Evolutionary conservation across 306 rosid genomes (phyloP), one percentile per base, ranked within the genome.

Genomic region (Dicorynia guianensis): DNA sequence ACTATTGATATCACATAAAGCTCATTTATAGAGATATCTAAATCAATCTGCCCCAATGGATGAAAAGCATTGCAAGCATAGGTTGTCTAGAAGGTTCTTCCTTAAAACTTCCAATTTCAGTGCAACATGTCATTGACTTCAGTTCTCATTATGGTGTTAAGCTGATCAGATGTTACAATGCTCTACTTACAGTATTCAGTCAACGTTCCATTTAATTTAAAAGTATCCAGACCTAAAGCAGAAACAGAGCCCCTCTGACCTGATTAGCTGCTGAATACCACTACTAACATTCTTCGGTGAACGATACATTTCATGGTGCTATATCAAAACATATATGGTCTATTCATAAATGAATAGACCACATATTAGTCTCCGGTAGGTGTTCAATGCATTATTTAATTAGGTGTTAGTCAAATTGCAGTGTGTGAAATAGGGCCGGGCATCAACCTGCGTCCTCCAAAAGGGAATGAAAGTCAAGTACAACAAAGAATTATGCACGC

Each of bases 401-500:
- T 10, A 67, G 60, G 56, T n/a, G 57, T 14, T 0, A 56, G 46
- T 65, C 50, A 69, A 54, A 55, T 35, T 71, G 7, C 46, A 39
- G 33, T 40, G 46, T 58, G 25, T 30, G 30, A 33, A 71, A 36
- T 17, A 73, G 38, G 76, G 42, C 73, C 62, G 68, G 20, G 42
- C 40, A 62, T 62, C 48, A 69, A 12, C 43, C 44, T 30, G 19
- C 10, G 50, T 8, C 47, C 73, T 20, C 14, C 19, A 50, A 14
- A 44, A 43, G 62, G 20, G 46, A 69, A 54, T 63, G 33, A 74
- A 63, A 42, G 46, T 14, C 63, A 63, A 64, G 72, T 50, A 69
- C 14, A 69, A 69, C 56, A 82, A 54, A 34, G 52, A 78, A 76
- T 42, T 54, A 58, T 62, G 20, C 79, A 42, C 88, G 92, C 98